Evolutionary conservation across 2,329 filamentous ascomycete species (phyloP).

Genomic region (Neofusicoccum cordaticola): DNA sequence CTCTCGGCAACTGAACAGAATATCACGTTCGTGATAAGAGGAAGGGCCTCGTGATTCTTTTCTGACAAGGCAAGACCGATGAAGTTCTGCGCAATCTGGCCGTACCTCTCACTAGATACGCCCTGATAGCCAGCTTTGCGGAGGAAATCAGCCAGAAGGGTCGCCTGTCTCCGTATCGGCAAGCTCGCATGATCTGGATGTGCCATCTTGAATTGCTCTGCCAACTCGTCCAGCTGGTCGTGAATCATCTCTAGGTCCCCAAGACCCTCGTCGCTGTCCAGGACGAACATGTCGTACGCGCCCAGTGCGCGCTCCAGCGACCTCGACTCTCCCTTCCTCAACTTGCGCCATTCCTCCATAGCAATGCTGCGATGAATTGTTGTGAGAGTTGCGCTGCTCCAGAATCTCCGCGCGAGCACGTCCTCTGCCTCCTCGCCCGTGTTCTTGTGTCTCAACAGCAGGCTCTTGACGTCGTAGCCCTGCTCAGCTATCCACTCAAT

Average conservation of each 20-base stretch:
- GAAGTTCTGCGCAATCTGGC: conserved; percentile 81
- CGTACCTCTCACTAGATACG: conserved; percentile 69
- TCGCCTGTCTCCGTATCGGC: conserved; percentile 65
- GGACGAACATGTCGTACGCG: conserved; percentile 85
- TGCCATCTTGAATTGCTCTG: conserved; percentile 53
- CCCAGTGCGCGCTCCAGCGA: conserved; percentile 72
- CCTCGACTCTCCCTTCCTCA: conserved; percentile 52
- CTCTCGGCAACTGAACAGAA: conserved; percentile 76
- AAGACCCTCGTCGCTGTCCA: conserved; percentile 58
- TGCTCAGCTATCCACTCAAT: conserved; percentile 68
- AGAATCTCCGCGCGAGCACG: conserved; percentile 74
- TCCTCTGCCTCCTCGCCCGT: conserved; percentile 63
- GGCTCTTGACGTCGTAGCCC: conserved; percentile 88
- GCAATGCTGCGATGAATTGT: conserved; percentile 79
- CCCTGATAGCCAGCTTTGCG: conserved; percentile 67
- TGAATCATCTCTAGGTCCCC: conserved; percentile 69
- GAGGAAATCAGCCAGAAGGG: conserved; percentile 67
- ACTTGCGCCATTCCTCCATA: conserved; percentile 69
- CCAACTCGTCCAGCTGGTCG: conserved; percentile 63
- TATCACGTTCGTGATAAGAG: conserved; percentile 81
- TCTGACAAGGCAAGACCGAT: conserved; percentile 77
- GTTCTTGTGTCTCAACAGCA: conserved; percentile 65
- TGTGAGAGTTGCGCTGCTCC: conserved; percentile 69
- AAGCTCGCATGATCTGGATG: conserved; percentile 54
- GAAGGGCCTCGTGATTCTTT: conserved; percentile 72